These are phyloP conservation scores for Puccinia triticina DNA, from an alignment of 1,284 basidiomycete species.

Conservation along the genomic window DNA sequence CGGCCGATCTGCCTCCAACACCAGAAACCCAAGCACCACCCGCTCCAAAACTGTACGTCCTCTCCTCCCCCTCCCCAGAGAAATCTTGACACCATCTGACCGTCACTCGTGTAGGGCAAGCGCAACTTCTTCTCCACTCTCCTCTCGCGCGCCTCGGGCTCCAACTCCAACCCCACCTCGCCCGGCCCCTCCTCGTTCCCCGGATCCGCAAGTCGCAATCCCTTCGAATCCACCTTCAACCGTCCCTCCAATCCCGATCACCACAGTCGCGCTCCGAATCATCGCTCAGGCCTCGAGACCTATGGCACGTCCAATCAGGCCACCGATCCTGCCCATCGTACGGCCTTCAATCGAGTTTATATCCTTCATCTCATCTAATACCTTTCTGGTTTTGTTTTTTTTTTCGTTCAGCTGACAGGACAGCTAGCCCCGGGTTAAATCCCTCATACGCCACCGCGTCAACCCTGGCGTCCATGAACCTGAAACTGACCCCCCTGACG, in stretches of 20 bases:
- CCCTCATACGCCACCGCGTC: conserved; percentile 16
- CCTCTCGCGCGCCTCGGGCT: conserved; percentile 27
- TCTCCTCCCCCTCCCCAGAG: too few relatives aligned
- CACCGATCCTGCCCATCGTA: conserved; percentile 2
- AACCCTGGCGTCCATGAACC: conserved; percentile 53
- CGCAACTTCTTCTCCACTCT: conserved; percentile 48
- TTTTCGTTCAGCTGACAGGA: conserved; percentile 12
- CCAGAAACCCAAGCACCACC: background rate
- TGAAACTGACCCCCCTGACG: conserved; percentile 55
- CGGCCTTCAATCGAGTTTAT: background rate
- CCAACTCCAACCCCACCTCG: conserved; percentile 33
- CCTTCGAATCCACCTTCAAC: conserved; percentile 23
- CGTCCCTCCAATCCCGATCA: conserved; percentile 13
- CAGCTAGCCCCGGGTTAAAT: background rate
- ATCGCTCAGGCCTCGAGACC: conserved; percentile 2
- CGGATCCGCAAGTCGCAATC: conserved; percentile 24
- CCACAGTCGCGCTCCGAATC: background rate
- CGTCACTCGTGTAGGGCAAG: conserved; percentile 17
- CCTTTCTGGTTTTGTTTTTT: background rate
- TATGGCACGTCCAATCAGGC: conserved; percentile 17
- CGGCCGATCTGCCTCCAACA: background rate
- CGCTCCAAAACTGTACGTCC: conserved; percentile 27
- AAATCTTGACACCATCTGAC: background rate
- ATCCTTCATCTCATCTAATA: background rate
- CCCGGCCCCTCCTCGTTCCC: conserved; percentile 10